These are phyloP conservation scores for Populus tomentosa DNA, from an alignment of 441 rosid species.

Conservation along the genomic window DNA sequence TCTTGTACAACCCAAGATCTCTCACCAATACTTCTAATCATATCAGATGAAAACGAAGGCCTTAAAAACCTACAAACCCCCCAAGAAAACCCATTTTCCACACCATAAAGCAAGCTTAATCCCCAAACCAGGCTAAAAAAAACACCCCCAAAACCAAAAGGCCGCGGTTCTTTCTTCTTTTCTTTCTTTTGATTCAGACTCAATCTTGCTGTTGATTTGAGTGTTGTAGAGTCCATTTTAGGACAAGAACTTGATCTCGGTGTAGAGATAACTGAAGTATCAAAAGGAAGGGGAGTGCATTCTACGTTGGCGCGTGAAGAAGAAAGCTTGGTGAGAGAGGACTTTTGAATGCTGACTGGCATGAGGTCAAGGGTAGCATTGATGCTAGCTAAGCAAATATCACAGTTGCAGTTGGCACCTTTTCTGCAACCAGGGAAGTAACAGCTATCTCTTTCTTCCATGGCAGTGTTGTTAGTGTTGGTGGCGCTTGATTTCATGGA, in stretches of 20 bases:
- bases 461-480: background rate
- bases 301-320: slow-evolving; percentile 22
- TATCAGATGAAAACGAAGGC: slow-evolving; percentile 42
- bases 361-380: slow-evolving; percentile 86
- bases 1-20: slow-evolving; percentile 36
- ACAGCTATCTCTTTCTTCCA: slow-evolving; percentile 66
- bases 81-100: slow-evolving; percentile 43
- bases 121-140: slow-evolving; percentile 27
- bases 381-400: slow-evolving; percentile 78
- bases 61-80: slow-evolving; percentile 30
- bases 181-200: slow-evolving; percentile 14
- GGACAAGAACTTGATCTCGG: slow-evolving; percentile 43
- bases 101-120: slow-evolving; percentile 33
- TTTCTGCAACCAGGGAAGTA: slow-evolving; percentile 86
- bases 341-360: slow-evolving; percentile 61
- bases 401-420: slow-evolving; percentile 79
- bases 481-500: slow-evolving; percentile 37
- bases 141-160: slow-evolving; percentile 8
- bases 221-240: slow-evolving; percentile 30
- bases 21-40: slow-evolving; percentile 41
- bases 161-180: slow-evolving; percentile 14
- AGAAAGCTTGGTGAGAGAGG: slow-evolving; percentile 59
- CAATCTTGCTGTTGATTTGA: slow-evolving; percentile 41
- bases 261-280: slow-evolving; percentile 40
- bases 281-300: slow-evolving; percentile 52